A percentile compares a stretch with the other conserved stretches of the same genome.
Evolutionary conservation across 164 flowering plant species (phyloP).

Genomic region (Stephania japonica): DNA sequence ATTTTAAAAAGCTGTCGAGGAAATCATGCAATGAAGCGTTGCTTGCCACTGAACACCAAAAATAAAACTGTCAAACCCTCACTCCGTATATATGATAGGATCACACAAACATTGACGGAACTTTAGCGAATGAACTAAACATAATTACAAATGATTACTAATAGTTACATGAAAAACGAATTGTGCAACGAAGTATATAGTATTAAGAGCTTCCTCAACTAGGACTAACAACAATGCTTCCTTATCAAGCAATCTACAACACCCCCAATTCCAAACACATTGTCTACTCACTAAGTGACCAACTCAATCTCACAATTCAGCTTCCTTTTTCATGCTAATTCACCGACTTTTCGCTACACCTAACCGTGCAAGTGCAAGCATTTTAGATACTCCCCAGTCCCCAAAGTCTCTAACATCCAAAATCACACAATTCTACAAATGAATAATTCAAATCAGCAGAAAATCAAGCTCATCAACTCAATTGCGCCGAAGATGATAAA

Average conservation of each 20-base stretch:
- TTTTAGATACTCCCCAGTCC: not conserved
- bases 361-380: not conserved
- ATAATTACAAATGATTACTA: not conserved
- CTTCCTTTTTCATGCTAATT: not conserved
- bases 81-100: not conserved
- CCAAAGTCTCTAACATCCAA: not conserved
- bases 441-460: not conserved
- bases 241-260: not conserved
- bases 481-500: not conserved
- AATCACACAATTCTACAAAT: not conserved
- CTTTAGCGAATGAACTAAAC: not conserved
- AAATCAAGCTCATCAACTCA: not conserved
- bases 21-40: constrained; percentile 71
- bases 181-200: no score
- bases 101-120: not conserved
- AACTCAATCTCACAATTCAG: not conserved
- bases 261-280: not conserved
- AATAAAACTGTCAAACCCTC: not conserved
- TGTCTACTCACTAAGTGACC: not conserved
- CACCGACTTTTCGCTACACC: not conserved
- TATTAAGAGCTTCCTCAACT: not conserved
- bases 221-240: not conserved
- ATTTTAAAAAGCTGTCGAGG: constrained; percentile 84
- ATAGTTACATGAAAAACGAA: not conserved
- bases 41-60: constrained; percentile 52